These are phyloP conservation scores for Venturiaceae sp. DNA, from an alignment of 2,329 filamentous ascomycete species.

Conservation along the genomic window DNA sequence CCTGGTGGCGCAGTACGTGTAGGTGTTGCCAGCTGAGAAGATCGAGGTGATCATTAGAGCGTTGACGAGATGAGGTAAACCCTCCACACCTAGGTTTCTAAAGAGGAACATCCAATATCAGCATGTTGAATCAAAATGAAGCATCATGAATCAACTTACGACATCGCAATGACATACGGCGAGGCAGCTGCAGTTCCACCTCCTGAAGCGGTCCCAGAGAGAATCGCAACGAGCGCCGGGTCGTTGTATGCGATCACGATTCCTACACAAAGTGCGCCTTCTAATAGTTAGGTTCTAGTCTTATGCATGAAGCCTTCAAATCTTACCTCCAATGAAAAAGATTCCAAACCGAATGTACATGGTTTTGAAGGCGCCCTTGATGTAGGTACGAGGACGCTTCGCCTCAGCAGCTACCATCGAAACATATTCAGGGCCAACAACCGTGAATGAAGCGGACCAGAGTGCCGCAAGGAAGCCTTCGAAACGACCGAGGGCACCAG, in stretches of 20 bases:
- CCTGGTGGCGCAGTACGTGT: conserved; percentile 35
- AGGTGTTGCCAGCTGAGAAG: conserved; percentile 41
- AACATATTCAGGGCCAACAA: conserved; percentile 15
- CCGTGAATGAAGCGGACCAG: conserved; percentile 11
- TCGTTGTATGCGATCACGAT: conserved; percentile 12
- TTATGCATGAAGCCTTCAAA: not conserved
- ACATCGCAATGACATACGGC: conserved; percentile 32
- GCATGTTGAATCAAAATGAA: no score
- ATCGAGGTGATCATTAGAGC: conserved; percentile 30
- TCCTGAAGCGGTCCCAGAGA: conserved; percentile 9
- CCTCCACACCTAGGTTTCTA: conserved; percentile 32
- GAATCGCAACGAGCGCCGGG: conserved; percentile 11
- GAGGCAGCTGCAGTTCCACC: conserved; percentile 22
- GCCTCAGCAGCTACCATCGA: conserved; percentile 24
- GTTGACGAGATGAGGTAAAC: conserved; percentile 30
- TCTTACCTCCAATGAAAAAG: not conserved
- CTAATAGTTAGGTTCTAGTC: not conserved
- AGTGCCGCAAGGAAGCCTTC: conserved; percentile 26
- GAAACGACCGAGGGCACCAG: conserved; percentile 16
- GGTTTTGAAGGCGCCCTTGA: conserved; percentile 16
- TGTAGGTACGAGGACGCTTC: conserved; percentile 11
- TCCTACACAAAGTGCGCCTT: conserved; percentile 11
- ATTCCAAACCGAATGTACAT: conserved; percentile 10
- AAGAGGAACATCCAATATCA: no score
- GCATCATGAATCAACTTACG: no score